Evolutionary conservation across 2,329 filamentous ascomycete species (phyloP).

Genomic region (Aspergillus fumigatus): DNA sequence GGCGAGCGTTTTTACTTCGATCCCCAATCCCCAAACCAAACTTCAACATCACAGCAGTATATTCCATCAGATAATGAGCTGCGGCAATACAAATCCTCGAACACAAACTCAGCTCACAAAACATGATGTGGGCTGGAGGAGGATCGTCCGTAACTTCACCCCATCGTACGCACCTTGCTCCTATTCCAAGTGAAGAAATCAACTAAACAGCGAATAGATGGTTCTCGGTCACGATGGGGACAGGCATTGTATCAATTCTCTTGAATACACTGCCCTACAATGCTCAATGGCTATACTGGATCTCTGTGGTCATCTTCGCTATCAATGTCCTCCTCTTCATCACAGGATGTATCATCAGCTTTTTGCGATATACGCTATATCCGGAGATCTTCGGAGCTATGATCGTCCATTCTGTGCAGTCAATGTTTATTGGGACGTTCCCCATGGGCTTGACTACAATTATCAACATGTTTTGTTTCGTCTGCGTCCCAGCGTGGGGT

Average conservation of each 20-base stretch:
- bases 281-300: constrained; percentile 35
- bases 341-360: constrained; percentile 43
- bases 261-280: constrained; percentile 37
- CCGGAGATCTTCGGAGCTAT: constrained; percentile 63
- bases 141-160: constrained; percentile 36
- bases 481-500: constrained; percentile 60
- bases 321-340: constrained; percentile 35
- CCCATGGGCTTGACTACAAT: constrained; percentile 67
- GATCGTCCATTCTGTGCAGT: constrained; percentile 63
- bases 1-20: not conserved
- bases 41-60: not conserved
- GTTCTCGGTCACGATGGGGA: constrained; percentile 42
- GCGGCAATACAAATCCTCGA: not conserved
- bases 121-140: constrained; percentile 34
- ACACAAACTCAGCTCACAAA: constrained; percentile 18
- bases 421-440: constrained; percentile 63
- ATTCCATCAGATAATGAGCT: not conserved
- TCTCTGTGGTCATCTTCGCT: constrained; percentile 33
- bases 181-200: not conserved
- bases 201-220: constrained; percentile 24
- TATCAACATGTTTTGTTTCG: constrained; percentile 59
- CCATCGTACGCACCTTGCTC: constrained; percentile 35
- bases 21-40: not conserved
- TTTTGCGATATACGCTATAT: constrained; percentile 60
- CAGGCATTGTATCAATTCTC: constrained; percentile 39